Percentiles rank a stretch among this genome's conserved stretches.
Evolutionary conservation across 306 rosid genomes (phyloP).

Genomic region (Ormosia semicastrata): DNA sequence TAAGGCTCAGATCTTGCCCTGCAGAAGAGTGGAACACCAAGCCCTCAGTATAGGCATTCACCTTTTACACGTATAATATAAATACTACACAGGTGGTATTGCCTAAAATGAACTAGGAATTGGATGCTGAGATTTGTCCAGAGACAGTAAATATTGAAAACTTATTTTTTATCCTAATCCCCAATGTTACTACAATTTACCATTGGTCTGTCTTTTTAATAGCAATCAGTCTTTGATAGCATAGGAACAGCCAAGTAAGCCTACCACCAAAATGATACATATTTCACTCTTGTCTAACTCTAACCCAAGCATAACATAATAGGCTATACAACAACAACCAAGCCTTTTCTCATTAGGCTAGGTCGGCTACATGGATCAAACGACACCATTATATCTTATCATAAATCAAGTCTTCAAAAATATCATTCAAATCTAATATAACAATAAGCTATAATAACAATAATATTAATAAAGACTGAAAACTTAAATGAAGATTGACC

Average conservation of each 20-base stretch:
- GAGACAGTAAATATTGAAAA: background rate
- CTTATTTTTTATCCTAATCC: background rate
- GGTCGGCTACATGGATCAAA: too few species aligned
- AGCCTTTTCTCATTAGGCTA: too few species aligned
- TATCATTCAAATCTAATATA: too few species aligned
- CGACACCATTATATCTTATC: too few species aligned
- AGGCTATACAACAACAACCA: too few species aligned
- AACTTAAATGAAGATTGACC: conserved; percentile 43
- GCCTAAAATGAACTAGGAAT: background rate
- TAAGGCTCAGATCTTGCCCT: background rate
- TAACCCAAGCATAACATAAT: background rate
- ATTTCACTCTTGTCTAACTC: background rate
- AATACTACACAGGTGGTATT: background rate
- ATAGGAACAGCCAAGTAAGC: background rate
- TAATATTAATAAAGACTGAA: background rate
- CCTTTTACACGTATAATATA: background rate
- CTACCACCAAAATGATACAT: background rate
- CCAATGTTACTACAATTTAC: background rate
- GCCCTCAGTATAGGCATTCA: background rate
- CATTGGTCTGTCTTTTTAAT: background rate
- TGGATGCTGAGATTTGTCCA: background rate
- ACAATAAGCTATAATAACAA: background rate
- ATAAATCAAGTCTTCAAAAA: too few species aligned
- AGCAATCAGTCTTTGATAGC: background rate
- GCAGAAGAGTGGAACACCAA: background rate